phyloP scores from a whole-genome alignment of 176 grass and related monocot species.

The Hsuehochloa calcarea region DNA sequence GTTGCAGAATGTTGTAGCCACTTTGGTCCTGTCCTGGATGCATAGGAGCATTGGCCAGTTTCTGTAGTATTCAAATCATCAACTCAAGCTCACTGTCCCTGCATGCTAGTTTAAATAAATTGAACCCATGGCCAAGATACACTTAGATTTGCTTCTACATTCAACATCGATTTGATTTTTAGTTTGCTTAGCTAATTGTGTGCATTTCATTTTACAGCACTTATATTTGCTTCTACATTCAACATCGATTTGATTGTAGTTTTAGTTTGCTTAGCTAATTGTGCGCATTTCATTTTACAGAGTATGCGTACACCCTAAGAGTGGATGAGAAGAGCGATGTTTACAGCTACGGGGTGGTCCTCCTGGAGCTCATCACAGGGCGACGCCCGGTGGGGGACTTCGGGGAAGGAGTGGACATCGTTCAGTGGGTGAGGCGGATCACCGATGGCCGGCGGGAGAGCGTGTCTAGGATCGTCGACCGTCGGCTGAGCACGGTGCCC shows the following conservation, averaged over 20 bases:
- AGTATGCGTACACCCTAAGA: slow-evolving; percentile 83
- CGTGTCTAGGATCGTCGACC: slow-evolving; percentile 52
- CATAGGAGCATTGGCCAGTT: background rate
- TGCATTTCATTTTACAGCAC: background rate
- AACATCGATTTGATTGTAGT: background rate
- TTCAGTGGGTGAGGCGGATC: slow-evolving; percentile 75
- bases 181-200: background rate
- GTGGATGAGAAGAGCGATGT: slow-evolving; percentile 97
- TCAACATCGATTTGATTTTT: background rate
- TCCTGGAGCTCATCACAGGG: slow-evolving; percentile 78
- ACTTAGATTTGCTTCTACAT: background rate
- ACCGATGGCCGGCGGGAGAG: slow-evolving; percentile 55
- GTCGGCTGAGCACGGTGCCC: slow-evolving; percentile 43
- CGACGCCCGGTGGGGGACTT: slow-evolving; percentile 74
- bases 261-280: background rate
- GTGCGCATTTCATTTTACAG: background rate
- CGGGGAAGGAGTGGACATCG: slow-evolving; percentile 86
- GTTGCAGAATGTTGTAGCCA: slow-evolving; percentile 26
- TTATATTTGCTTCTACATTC: background rate
- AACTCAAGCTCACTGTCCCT: background rate
- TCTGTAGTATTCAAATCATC: slow-evolving; percentile 17
- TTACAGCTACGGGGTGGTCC: slow-evolving; percentile 87
- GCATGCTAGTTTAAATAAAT: background rate
- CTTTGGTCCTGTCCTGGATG: background rate
- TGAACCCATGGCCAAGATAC: background rate